Evolutionary conservation across 2,329 filamentous ascomycete species (phyloP), one percentile per base, ranked within the genome.

Genomic region (Teratosphaeriaceae sp.): DNA sequence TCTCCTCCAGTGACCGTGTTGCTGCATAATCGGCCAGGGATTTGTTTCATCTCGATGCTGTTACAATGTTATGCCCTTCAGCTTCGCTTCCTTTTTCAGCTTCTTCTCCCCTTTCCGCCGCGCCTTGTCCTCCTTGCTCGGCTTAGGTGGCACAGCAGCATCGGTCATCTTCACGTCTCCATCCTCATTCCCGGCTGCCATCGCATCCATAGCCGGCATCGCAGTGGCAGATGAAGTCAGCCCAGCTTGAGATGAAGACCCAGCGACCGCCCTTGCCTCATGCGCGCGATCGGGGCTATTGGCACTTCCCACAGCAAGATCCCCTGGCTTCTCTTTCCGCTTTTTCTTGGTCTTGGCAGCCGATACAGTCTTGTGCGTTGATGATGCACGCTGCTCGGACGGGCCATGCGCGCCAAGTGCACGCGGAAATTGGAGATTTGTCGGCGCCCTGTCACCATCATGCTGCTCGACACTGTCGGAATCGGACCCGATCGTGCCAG

Each of bases 391-490:
- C 21, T 21, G 29, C 31, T 68, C 59, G 56, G 72, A 73, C 47
- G 65, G 62, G n/a, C 51, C 52, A 44, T 55, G 45, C 13, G 39
- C 53, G 18, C 53, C 55, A 6, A 56, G 44, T 9, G 52, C 43
- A 33, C 48, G 51, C 21, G 53, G 55, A 24, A 61, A 61, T 43
- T 57, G 55, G 11, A 50, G 45, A 16, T 23, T 41, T 30, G 29
- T 23, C 35, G 36, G 39, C 47, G 44, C 29, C 23, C 36, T 35
- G 40, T 51, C 41, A 11, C 27, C 26, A 3, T 69, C 69, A 4
- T 65, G 67, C 13, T 73, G 69, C 11, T 60, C 63, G 16, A 70
- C 71, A 38, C 59, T 61, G 13, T 68, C 67, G 5, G 62, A 65
- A 18, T 44, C 57, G 3, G 60, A 63, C 11, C 56, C 74, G 53